A percentile compares a stretch with the other conserved stretches of the same genome.
Evolutionary conservation across 2,329 filamentous ascomycete species (phyloP).

Genomic region (Knufia petricola): DNA sequence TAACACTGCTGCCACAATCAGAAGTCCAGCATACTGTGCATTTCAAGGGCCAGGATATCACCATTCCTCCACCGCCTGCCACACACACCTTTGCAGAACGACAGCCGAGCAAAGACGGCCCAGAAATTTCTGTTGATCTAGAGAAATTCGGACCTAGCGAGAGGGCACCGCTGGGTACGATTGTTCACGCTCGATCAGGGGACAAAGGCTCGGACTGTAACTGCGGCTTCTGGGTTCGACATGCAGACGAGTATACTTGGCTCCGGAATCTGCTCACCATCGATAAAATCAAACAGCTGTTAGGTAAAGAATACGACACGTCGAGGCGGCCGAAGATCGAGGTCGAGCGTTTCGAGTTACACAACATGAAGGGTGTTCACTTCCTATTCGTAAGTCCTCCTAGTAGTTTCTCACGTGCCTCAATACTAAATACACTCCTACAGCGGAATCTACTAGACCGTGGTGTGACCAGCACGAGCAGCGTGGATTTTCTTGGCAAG

Average conservation of each 20-base stretch:
- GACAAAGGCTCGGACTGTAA: slow-evolving; percentile 31
- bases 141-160: slow-evolving; percentile 25
- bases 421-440: no score
- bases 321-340: slow-evolving; percentile 20
- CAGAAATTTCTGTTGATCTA: slow-evolving; percentile 18
- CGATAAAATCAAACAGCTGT: slow-evolving; percentile 23
- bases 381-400: no score
- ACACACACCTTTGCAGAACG: slow-evolving; percentile 22
- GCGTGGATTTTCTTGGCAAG: slow-evolving; percentile 33
- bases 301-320: slow-evolving; percentile 31
- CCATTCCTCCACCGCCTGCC: slow-evolving; percentile 21
- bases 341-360: slow-evolving; percentile 41
- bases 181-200: slow-evolving; percentile 29
- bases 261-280: slow-evolving; percentile 22
- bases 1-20: slow-evolving; percentile 23
- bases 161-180: slow-evolving; percentile 25
- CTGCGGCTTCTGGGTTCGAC: slow-evolving; percentile 29
- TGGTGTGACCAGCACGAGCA: slow-evolving; percentile 29
- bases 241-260: slow-evolving; percentile 26
- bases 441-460: slow-evolving; percentile 31
- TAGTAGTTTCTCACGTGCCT: no score
- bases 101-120: slow-evolving; percentile 20
- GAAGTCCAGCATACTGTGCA: slow-evolving; percentile 25
- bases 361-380: slow-evolving; percentile 33
- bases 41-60: slow-evolving; percentile 20